Evolutionary conservation across 305 asterid genomes (phyloP).

Genomic region (Striga hermonthica): DNA sequence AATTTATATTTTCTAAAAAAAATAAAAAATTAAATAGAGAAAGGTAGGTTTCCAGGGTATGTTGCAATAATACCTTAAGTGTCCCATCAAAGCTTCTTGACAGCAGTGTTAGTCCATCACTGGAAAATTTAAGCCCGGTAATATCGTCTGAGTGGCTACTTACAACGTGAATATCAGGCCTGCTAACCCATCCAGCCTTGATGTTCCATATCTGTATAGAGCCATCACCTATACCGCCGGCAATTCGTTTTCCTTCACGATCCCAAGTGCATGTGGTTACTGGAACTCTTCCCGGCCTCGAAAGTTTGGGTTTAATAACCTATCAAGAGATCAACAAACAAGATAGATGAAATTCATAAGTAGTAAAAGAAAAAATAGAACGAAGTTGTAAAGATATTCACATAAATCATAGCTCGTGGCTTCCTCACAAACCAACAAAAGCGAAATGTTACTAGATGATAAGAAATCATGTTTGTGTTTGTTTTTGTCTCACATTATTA

Average conservation of each 20-base stretch:
- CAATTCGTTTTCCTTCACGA: conserved; percentile 80
- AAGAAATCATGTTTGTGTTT: background rate
- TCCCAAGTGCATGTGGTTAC: conserved; percentile 92
- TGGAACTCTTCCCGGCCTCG: conserved; percentile 86
- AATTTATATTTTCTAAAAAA: background rate
- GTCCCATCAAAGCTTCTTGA: conserved; percentile 92
- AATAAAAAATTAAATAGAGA: background rate
- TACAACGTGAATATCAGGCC: conserved; percentile 63
- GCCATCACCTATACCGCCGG: conserved; percentile 89
- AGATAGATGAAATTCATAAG: conserved; percentile 2
- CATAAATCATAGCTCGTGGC: conserved; percentile 13
- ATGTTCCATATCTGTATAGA: conserved; percentile 93
- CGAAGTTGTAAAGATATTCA: background rate
- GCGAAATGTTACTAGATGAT: background rate
- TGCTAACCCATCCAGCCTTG: conserved; percentile 95
- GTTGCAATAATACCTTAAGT: conserved; percentile 56
- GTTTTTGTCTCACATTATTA: too few species aligned
- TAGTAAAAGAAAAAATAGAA: background rate
- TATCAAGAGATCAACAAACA: conserved; percentile 35
- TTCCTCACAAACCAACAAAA: conserved; percentile 23
- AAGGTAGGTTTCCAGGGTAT: conserved; percentile 2
- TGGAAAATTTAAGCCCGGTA: conserved; percentile 76
- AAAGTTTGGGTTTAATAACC: conserved; percentile 90
- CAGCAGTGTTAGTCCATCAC: conserved; percentile 68
- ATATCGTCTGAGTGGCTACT: conserved; percentile 80